phyloP scores from a whole-genome alignment of 345 rosid species.

The Brassica incana region DNA sequence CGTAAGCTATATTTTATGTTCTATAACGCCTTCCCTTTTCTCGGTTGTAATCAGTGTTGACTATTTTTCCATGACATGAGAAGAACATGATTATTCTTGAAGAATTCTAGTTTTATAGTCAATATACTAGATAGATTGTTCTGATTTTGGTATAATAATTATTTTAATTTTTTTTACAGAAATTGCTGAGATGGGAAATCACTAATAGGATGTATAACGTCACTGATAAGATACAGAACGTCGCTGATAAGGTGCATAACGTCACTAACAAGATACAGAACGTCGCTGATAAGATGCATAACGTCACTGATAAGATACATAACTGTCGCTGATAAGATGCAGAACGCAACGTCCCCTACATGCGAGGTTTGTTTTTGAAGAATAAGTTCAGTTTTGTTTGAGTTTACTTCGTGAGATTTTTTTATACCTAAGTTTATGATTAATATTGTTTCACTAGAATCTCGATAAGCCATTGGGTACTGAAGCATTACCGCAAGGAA shows the following conservation, averaged over 20 bases:
- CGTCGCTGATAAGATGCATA: constrained; percentile 42
- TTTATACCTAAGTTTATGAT: not conserved
- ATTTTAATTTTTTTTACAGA: constrained; percentile 46
- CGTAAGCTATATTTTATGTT: not conserved
- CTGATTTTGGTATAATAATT: not conserved
- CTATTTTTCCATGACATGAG: not conserved
- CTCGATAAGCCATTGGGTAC: constrained; percentile 54
- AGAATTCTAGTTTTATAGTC: not conserved
- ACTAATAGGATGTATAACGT: constrained; percentile 43
- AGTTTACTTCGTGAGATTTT: not conserved
- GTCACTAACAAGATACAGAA: constrained; percentile 35
- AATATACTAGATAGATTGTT: not conserved
- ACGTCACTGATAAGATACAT: constrained; percentile 41
- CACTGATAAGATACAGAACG: constrained; percentile 35
- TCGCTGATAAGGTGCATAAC: constrained; percentile 41
- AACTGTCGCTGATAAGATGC: constrained; percentile 32
- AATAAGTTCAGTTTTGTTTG: not conserved
- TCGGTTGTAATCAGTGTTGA: not conserved
- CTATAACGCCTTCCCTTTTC: not conserved
- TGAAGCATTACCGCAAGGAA: constrained; percentile 69
- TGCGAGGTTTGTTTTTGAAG: constrained; percentile 64
- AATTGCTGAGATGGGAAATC: constrained; percentile 51
- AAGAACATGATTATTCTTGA: not conserved
- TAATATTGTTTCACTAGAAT: constrained; percentile 38
- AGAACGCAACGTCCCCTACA: constrained; percentile 34